phyloP scores from a whole-genome alignment of 495 filamentous ascomycete genomes.

The Aspergillus biplanus region DNA sequence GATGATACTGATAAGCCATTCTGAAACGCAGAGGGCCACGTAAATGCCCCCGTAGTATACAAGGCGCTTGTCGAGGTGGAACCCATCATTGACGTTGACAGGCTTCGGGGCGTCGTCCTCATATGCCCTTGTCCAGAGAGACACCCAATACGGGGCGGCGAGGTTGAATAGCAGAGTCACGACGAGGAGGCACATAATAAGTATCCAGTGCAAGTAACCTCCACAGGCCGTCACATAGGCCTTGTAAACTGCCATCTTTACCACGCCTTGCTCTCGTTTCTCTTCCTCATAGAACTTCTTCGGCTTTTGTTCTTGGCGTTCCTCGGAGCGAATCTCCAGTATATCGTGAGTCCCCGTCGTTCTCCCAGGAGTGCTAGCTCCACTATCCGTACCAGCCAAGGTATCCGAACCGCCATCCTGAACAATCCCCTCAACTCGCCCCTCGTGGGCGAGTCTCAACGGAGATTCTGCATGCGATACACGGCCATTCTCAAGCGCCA shows the following conservation, averaged over 20 bases:
- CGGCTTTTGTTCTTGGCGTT: too few species aligned
- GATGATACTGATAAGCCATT: slow-evolving; percentile 59
- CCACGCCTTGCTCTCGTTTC: slow-evolving; percentile 63
- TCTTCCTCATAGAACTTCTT: slow-evolving; percentile 80
- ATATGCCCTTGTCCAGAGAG: slow-evolving; percentile 61
- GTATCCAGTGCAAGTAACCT: slow-evolving; percentile 63
- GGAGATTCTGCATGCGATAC: slow-evolving; percentile 36
- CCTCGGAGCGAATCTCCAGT: too few species aligned
- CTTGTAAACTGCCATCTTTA: slow-evolving; percentile 64
- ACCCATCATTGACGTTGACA: neutral
- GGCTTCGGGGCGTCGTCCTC: neutral
- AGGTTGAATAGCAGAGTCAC: slow-evolving; percentile 39
- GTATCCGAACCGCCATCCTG: neutral
- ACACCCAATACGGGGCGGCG: slow-evolving; percentile 61
- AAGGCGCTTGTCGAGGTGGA: slow-evolving; percentile 33
- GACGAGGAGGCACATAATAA: slow-evolving; percentile 52
- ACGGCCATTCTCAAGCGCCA: slow-evolving; percentile 67
- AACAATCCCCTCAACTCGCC: neutral
- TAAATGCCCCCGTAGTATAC: slow-evolving; percentile 71
- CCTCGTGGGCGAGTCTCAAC: slow-evolving; percentile 37
- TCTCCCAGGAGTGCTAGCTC: too few species aligned
- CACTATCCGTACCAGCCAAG: too few species aligned
- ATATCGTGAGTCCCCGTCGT: too few species aligned
- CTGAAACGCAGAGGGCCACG: slow-evolving; percentile 57
- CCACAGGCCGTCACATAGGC: slow-evolving; percentile 69